phyloP scores from a whole-genome alignment of 2,329 filamentous ascomycete genomes.

The Cordyceps tenuipes region DNA sequence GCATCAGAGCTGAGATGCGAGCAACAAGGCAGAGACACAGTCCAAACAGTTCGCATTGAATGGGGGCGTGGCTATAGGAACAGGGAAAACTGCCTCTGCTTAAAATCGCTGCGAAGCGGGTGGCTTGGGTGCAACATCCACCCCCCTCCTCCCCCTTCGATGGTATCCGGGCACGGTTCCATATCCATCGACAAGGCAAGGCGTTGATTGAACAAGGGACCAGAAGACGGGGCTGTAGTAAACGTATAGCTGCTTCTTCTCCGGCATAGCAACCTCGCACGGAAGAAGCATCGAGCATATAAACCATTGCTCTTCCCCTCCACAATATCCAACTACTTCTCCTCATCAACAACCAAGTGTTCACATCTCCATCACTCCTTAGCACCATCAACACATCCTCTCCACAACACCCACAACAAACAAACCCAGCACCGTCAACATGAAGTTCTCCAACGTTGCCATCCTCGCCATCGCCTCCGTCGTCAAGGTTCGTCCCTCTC shows the following conservation, averaged over 20 bases:
- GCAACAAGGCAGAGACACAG: neutral
- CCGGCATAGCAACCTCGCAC: neutral
- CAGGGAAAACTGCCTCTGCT: neutral
- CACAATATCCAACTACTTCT: neutral
- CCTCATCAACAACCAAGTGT: neutral
- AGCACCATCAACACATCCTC: neutral
- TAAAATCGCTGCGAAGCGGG: no score
- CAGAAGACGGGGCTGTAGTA: neutral
- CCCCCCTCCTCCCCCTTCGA: no score
- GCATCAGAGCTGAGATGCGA: neutral
- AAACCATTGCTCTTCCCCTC: neutral
- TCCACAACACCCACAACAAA: neutral
- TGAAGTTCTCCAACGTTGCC: conserved; percentile 30
- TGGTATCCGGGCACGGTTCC: no score
- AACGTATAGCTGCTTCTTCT: neutral
- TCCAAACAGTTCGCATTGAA: neutral
- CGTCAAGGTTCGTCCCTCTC: conserved; percentile 20
- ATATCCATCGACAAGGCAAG: no score
- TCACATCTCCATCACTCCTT: neutral
- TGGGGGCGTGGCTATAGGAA: neutral
- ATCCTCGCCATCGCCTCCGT: conserved; percentile 25
- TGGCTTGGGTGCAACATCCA: no score
- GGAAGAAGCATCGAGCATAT: neutral
- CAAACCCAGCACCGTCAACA: conserved; percentile 18
- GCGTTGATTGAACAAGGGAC: neutral